Base-by-base conservation (phyloP, 148 eudicot species). In the Dysphania ambrosioides region DNA sequence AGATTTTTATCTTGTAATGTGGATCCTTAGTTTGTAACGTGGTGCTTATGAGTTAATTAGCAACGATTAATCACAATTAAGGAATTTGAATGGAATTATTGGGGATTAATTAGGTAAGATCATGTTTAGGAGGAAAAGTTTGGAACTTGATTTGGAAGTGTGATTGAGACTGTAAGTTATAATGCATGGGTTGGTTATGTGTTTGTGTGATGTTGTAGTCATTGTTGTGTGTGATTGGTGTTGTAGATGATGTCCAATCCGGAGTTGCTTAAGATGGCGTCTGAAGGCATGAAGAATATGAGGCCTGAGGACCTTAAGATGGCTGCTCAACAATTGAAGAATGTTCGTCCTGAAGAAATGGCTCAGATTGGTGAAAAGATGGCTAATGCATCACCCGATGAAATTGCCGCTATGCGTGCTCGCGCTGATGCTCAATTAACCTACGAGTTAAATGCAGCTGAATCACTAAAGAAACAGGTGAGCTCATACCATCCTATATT, bases 181-280 rank as follows among this genome's bases (percentile, higher is more conserved):
- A 40, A 24, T 35, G 60, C 13, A 69, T 65, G 51, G 30, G 24
- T 23, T 32, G 18, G 19, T 8, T 40, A 65, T 27, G 53, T 65
- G 19, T 7, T 55, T 55, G 55, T 71, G 23, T 47, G n/a, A 1
- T 47, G 53, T 68, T 58, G 26, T 63, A 11, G 13, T 66, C 1
- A 66, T 6, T 66, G 70, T 44, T 78, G 38, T 71, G 24, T 47
- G n/a, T 30, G 4, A 13, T 4, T 73, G 30, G 23, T 36, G 13
- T 66, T 84, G 80, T 90, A 95, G 99, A 90, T 95, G 99, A 89
- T 95, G 97, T 92, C 99, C 26, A 92, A 92, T 85, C 99, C 99
- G 11, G 99, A 95, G 0, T 83, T 95, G 81, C 79, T 95, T 72
- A 89, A 84, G 78, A 92, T 95, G 99, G 97, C 97, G n/a, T 77